These are phyloP conservation scores for Magnolia changhungtana DNA, from an alignment of 164 flowering plant species.

Conservation along the genomic window DNA sequence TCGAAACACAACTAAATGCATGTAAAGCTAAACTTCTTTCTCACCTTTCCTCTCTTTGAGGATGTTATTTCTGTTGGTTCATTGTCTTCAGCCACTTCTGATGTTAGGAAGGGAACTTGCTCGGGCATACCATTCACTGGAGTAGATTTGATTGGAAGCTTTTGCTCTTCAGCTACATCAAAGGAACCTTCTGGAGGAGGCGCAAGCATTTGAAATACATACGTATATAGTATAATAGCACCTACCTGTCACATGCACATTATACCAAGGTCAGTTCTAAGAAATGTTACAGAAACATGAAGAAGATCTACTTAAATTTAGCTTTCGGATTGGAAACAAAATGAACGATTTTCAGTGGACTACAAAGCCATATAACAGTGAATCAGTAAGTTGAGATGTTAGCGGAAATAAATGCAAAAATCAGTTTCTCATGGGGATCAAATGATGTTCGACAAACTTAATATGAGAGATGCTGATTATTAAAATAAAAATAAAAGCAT, in stretches of 20 bases:
- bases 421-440: too few relatives aligned
- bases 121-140: constrained; percentile 28
- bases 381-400: too few relatives aligned
- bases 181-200: constrained; percentile 91
- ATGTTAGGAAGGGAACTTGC: constrained; percentile 58
- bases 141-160: constrained; percentile 49
- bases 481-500: too few relatives aligned
- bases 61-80: constrained; percentile 22
- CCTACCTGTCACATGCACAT: constrained; percentile 63
- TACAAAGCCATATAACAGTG: neutral
- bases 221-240: constrained; percentile 87
- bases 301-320: neutral
- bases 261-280: neutral
- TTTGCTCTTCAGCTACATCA: constrained; percentile 46
- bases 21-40: constrained; percentile 6
- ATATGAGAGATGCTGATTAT: too few relatives aligned
- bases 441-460: too few relatives aligned
- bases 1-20: too few relatives aligned
- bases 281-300: neutral
- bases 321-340: neutral
- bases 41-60: constrained; percentile 49
- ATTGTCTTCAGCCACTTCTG: constrained; percentile 36
- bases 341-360: neutral
- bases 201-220: constrained; percentile 88
- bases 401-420: too few relatives aligned